Evolutionary conservation across 768 basidiomycete genomes (phyloP), one percentile per base, ranked within the genome.

Genomic region (Naganishia kalamii): DNA sequence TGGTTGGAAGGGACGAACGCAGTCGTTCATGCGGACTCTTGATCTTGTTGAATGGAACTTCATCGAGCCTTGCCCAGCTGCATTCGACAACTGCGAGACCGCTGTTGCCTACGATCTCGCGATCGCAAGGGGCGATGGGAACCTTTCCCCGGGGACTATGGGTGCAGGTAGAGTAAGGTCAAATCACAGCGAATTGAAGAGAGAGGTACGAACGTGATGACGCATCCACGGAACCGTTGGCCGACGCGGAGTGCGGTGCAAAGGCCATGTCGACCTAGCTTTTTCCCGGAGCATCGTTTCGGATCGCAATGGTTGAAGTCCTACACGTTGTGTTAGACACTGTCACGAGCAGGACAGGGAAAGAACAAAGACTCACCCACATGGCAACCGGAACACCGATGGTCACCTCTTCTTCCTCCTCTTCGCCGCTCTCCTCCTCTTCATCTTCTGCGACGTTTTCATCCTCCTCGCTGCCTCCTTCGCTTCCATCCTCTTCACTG

Each of bases 291-390:
- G 70, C 87, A 89, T 61, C 85, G 81, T 50, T 87, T 86, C 0
- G 94, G 93, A 76, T 99, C 94, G 74, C 96, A 99, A 75, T 99
- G 96, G 75, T 89, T 88, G 79, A 99, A 97, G 75, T 99, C 94
- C 92, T 94, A 63, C 47, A 35, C 59, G 5, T 43, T 63, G 49
- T 63, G 70, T 27, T 4, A 11, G 37, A 41, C 23, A 33, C 21
- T 17, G 46, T 37, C 12, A 32, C 19, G 23, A 62, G 29, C 25
- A 64, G 47, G 25, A 32, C 15, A 25, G 21, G n/a, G 27, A 13
- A 21, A 10, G 35, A 19, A 52, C 4, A 32, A 23, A 23, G 49
- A 82, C 92, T 78, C 64, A 88, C 92, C 93, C 93, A 97, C 93
- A 97, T 97, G 37, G 90, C 92, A 3, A 96, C 87, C 1, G 91